Evolutionary conservation across 2,329 filamentous ascomycete genomes (phyloP).

Genomic region (Aureobasidium subglaciale): DNA sequence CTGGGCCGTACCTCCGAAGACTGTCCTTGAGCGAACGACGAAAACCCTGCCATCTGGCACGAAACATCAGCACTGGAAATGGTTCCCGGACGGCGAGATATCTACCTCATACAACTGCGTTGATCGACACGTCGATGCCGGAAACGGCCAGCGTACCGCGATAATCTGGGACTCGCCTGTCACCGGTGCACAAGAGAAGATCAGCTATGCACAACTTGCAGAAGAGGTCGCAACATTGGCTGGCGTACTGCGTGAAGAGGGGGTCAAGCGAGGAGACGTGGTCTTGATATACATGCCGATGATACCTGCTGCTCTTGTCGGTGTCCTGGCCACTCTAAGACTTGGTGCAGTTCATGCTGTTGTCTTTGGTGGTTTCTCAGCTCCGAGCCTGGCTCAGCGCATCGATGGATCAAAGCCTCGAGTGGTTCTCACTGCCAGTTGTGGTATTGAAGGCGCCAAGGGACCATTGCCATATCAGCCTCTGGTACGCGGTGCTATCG

Average conservation of each 20-base stretch:
- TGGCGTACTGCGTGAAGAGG: slow-evolving; percentile 73
- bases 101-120: slow-evolving; percentile 89
- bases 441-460: slow-evolving; percentile 82
- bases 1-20: slow-evolving; percentile 71
- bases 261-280: slow-evolving; percentile 75
- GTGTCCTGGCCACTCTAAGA: slow-evolving; percentile 71
- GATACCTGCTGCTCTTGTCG: slow-evolving; percentile 83
- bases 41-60: slow-evolving; percentile 58
- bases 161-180: slow-evolving; percentile 88
- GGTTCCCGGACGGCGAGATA: slow-evolving; percentile 85
- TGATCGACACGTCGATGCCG: slow-evolving; percentile 76
- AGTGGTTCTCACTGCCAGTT: slow-evolving; percentile 79
- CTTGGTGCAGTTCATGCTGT: slow-evolving; percentile 85
- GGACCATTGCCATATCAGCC: slow-evolving; percentile 69
- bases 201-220: slow-evolving; percentile 69
- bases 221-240: slow-evolving; percentile 76
- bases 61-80: slow-evolving; percentile 73
- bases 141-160: slow-evolving; percentile 65
- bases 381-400: slow-evolving; percentile 72
- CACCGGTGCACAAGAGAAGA: slow-evolving; percentile 61
- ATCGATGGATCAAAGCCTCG: slow-evolving; percentile 75
- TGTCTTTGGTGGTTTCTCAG: slow-evolving; percentile 88
- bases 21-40: slow-evolving; percentile 51
- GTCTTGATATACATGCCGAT: slow-evolving; percentile 96
- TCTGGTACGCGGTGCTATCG: slow-evolving; percentile 67